These are phyloP conservation scores for Mycotypha africana DNA, from an alignment of 371 early-diverging fungal genomes.

Conservation along the genomic window DNA sequence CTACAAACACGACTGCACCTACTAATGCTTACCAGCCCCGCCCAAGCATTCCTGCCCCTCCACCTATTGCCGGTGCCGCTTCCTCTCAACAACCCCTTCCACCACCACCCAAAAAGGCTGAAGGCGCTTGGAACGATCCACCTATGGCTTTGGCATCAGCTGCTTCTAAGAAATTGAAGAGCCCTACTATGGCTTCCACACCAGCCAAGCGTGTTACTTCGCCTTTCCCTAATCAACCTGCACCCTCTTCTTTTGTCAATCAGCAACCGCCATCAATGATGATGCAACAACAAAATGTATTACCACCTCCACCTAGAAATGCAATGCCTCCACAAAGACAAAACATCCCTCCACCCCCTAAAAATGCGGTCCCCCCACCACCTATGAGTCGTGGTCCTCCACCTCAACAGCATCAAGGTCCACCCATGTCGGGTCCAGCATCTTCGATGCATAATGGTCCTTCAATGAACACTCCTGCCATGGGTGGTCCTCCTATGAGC, in stretches of 20 bases:
- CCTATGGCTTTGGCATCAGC: constrained; percentile 35
- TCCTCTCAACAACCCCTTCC: constrained; percentile 22
- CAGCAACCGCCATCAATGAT: constrained; percentile 11
- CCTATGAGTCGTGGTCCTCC: constrained; percentile 11
- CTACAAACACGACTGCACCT: neutral
- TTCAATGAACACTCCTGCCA: constrained; percentile 22
- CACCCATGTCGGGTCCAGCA: constrained; percentile 4
- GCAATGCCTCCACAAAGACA: constrained; percentile 14
- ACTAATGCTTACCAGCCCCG: constrained; percentile 15
- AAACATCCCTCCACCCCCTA: constrained; percentile 10
- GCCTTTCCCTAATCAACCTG: constrained; percentile 41
- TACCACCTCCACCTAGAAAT: constrained; percentile 5
- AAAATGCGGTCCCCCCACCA: constrained; percentile 13
- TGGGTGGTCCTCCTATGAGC: constrained; percentile 24
- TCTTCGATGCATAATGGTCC: too few species aligned
- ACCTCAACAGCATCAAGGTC: constrained; percentile 1
- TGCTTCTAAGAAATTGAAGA: constrained; percentile 17
- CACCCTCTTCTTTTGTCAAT: constrained; percentile 26
- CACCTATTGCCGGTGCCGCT: constrained; percentile 21
- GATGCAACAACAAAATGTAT: neutral
- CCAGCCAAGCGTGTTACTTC: constrained; percentile 38
- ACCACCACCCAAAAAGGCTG: constrained; percentile 24
- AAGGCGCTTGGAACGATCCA: constrained; percentile 59
- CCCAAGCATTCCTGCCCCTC: constrained; percentile 25
- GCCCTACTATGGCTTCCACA: constrained; percentile 17